Conservation (phyloP, 495 filamentous ascomycete genomes). For the Melanomma pulvis-pyrius region DNA sequence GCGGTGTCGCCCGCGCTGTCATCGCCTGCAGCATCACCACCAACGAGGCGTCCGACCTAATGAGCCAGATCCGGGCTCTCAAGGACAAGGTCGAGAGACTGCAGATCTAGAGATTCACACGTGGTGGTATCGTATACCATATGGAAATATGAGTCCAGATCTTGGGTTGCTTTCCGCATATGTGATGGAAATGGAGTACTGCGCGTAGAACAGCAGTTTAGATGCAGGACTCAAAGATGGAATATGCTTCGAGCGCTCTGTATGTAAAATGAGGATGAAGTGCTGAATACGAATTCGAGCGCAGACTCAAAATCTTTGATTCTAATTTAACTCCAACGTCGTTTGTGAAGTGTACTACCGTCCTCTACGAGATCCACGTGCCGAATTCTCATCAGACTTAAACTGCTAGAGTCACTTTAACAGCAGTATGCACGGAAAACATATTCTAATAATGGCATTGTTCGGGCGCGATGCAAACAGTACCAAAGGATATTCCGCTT, state of each 20-base stretch:
- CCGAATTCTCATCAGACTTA: too few species aligned
- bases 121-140: too few species aligned
- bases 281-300: neutral
- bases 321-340: too few species aligned
- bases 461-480: too few species aligned
- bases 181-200: neutral
- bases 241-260: neutral
- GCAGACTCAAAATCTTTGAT: neutral
- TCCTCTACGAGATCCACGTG: too few species aligned
- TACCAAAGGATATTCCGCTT: too few species aligned
- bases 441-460: too few species aligned
- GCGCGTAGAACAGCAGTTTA: neutral
- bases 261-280: neutral
- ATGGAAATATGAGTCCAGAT: neutral
- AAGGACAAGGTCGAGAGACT: slow-evolving; percentile 97
- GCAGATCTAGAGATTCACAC: slow-evolving; percentile 70
- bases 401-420: too few species aligned
- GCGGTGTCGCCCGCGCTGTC: slow-evolving; percentile 61
- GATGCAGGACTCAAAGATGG: neutral
- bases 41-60: slow-evolving; percentile 89
- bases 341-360: too few species aligned
- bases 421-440: too few species aligned
- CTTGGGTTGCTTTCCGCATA: neutral
- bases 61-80: slow-evolving; percentile 77
- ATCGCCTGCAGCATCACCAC: slow-evolving; percentile 87